A percentile compares a stretch with the other conserved stretches of the same genome.
Evolutionary conservation across 1,284 basidiomycete species (phyloP).

Genomic region (Neonothopanus nambi): DNA sequence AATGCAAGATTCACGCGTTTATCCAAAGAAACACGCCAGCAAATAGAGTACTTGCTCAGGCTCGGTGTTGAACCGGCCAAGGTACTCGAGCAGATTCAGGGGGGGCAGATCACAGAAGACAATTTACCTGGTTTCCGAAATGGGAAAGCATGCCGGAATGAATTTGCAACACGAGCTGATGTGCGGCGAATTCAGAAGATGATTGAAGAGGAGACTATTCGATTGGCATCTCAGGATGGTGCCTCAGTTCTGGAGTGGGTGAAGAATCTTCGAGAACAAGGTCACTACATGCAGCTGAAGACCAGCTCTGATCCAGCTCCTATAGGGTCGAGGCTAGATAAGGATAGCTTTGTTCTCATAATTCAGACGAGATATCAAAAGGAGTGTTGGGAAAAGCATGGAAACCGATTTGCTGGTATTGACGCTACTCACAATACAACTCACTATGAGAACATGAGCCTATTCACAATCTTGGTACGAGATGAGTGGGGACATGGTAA

Average conservation of each 20-base stretch:
- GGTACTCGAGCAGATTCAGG: too few species aligned
- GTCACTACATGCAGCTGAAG: neutral
- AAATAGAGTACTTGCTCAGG: too few species aligned
- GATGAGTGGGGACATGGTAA: constrained; percentile 23
- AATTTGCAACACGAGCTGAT: constrained; percentile 10
- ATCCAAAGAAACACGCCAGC: too few species aligned
- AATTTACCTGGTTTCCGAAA: too few species aligned
- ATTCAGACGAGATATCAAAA: constrained; percentile 21
- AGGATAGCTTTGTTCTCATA: constrained; percentile 1
- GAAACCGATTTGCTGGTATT: constrained; percentile 17
- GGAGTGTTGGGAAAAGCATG: constrained; percentile 14
- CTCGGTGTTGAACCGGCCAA: too few species aligned
- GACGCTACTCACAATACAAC: constrained; percentile 25
- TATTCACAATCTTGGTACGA: constrained; percentile 19
- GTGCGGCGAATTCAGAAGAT: constrained; percentile 14
- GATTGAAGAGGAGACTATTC: constrained; percentile 20
- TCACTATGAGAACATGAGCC: constrained; percentile 16
- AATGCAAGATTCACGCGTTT: too few species aligned
- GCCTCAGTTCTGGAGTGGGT: constrained; percentile 17
- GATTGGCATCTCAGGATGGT: constrained; percentile 16
- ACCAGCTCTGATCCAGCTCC: neutral
- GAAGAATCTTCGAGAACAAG: constrained; percentile 1
- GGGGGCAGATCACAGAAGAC: too few species aligned
- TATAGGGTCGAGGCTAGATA: neutral
- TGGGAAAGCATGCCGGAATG: too few species aligned